A percentile compares a stretch with the other conserved stretches of the same genome.
phyloP scores from a whole-genome alignment of 1,284 basidiomycete species.

The Rhodofomes roseus region DNA sequence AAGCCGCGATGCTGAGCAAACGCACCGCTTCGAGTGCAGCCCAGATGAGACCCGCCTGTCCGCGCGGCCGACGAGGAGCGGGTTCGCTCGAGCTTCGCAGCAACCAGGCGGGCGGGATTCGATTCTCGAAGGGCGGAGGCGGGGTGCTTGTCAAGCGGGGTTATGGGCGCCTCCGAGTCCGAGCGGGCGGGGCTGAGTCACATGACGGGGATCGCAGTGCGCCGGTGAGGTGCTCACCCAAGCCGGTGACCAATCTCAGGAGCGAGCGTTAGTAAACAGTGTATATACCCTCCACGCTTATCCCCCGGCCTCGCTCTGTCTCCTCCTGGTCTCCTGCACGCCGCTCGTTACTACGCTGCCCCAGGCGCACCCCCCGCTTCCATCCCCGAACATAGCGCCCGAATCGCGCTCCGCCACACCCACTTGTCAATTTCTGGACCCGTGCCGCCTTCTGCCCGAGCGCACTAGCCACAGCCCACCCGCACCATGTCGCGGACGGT shows the following conservation, averaged over 20 bases:
- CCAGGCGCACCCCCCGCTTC: not conserved
- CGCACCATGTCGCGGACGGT: constrained; percentile 35
- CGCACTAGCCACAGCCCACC: not conserved
- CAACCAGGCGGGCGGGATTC: no score
- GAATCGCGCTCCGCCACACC: not conserved
- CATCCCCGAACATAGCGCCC: not conserved
- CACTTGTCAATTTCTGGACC: not conserved
- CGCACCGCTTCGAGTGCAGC: not conserved
- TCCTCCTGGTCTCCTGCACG: not conserved
- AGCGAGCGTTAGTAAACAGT: not conserved
- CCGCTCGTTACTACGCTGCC: not conserved
- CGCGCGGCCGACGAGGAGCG: not conserved
- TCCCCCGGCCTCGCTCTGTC: not conserved
- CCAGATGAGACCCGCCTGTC: not conserved
- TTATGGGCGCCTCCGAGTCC: not conserved
- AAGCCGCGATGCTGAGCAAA: not conserved
- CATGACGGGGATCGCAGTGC: not conserved
- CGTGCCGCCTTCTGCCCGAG: not conserved
- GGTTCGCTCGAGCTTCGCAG: not conserved
- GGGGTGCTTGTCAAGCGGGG: not conserved
- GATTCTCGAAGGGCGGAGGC: not conserved
- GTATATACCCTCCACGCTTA: constrained; percentile 3
- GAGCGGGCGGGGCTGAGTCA: not conserved
- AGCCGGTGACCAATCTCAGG: constrained; percentile 3
- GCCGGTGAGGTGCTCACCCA: constrained; percentile 2